phyloP scores from a whole-genome alignment of 1,284 basidiomycete genomes.

The Ustilago trichophora region DNA sequence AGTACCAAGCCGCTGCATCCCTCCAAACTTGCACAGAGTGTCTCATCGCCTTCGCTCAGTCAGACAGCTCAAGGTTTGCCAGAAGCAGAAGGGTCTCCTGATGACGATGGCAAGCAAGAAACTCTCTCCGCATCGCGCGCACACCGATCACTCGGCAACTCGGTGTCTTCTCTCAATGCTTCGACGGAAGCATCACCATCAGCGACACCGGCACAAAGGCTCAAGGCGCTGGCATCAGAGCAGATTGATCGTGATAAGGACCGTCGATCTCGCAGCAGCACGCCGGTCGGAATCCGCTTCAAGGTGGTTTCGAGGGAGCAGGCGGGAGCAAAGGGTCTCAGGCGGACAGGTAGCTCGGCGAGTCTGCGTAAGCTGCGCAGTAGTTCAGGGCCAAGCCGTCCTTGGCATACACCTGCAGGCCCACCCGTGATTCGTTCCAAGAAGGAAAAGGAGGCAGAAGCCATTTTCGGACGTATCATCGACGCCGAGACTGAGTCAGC shows the following conservation, averaged over 20 bases:
- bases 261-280: conserved; percentile 29
- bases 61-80: conserved; percentile 1
- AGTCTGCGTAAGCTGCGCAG: conserved; percentile 40
- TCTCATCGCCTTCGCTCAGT: conserved; percentile 27
- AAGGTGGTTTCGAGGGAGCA: conserved; percentile 34
- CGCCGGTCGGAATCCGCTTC: conserved; percentile 35
- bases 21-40: conserved; percentile 36
- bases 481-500: conserved; percentile 35
- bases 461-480: conserved; percentile 47
- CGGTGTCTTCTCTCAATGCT: conserved; percentile 23
- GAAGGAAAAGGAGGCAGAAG: conserved; percentile 44
- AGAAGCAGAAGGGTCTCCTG: neutral
- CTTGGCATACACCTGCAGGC: conserved; percentile 24
- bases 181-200: conserved; percentile 9
- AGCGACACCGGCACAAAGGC: conserved; percentile 18
- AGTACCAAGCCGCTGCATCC: conserved; percentile 28
- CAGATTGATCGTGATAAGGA: conserved; percentile 41
- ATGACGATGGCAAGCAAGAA: no score
- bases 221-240: conserved; percentile 43
- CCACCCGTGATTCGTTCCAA: conserved; percentile 45
- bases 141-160: conserved; percentile 22
- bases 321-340: conserved; percentile 13
- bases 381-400: conserved; percentile 13
- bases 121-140: conserved; percentile 18
- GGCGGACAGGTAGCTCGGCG: conserved; percentile 32